These are phyloP conservation scores for Ophiostoma fasciatum DNA, from an alignment of 2,329 filamentous ascomycete species.

Conservation along the genomic window DNA sequence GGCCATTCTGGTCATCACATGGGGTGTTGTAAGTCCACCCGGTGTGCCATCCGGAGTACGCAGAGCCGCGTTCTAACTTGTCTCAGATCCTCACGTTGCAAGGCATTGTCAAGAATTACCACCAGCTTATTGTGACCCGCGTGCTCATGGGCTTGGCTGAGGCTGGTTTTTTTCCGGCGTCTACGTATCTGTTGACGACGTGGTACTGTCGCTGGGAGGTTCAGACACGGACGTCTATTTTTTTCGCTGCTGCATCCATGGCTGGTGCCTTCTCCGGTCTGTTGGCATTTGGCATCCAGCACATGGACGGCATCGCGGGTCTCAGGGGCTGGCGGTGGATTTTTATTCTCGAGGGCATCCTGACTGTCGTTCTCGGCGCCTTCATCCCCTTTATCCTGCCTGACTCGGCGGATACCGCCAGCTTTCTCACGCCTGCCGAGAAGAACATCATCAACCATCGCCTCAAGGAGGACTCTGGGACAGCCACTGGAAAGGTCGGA, in stretches of 20 bases:
- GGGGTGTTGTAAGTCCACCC: conserved; percentile 56
- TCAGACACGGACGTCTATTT: too few relatives aligned
- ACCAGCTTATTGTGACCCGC: conserved; percentile 50
- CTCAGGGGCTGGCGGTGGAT: conserved; percentile 46
- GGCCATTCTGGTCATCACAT: conserved; percentile 46
- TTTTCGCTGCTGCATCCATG: too few relatives aligned
- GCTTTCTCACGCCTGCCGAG: too few relatives aligned
- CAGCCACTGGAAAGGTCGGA: too few relatives aligned
- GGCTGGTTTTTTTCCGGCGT: conserved; percentile 56
- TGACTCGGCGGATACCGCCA: background rate
- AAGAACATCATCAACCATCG: too few relatives aligned
- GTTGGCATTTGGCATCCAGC: conserved; percentile 57
- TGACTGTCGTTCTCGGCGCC: conserved; percentile 2
- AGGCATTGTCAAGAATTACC: conserved; percentile 52
- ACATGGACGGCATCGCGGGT: conserved; percentile 53
- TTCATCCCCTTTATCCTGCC: background rate
- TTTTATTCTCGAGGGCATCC: conserved; percentile 3
- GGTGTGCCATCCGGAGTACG: too few relatives aligned
- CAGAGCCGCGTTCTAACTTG: too few relatives aligned
- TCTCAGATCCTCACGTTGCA: too few relatives aligned
- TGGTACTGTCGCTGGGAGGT: too few relatives aligned
- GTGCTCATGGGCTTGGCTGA: conserved; percentile 54
- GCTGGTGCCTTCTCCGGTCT: conserved; percentile 60
- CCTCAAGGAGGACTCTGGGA: too few relatives aligned
- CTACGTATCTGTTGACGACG: conserved; percentile 63